Evolutionary conservation across 805 yeast species (phyloP).

Genomic region (Starmera caribaea): DNA sequence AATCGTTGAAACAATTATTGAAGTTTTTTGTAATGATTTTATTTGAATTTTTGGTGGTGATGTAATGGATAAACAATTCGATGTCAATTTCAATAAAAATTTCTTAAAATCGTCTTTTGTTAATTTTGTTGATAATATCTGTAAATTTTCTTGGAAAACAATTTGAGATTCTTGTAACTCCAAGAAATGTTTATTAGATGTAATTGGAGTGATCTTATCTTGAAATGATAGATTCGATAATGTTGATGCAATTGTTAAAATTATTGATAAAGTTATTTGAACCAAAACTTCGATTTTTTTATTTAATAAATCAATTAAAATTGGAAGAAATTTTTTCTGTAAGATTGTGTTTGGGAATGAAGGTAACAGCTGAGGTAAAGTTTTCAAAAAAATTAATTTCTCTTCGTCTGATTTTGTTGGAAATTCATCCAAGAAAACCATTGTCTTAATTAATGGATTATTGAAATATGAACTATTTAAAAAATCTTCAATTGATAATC

Average conservation of each 20-base stretch:
- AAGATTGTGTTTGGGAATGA: conserved; percentile 50
- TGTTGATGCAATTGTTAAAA: conserved; percentile 51
- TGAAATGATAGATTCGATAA: conserved; percentile 73
- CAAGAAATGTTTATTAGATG: conserved; percentile 25
- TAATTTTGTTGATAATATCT: conserved; percentile 37
- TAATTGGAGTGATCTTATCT: conserved; percentile 49
- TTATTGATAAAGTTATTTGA: conserved; percentile 39
- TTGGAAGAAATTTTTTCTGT: conserved; percentile 66
- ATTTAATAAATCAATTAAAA: conserved; percentile 42
- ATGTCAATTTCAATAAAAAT: conserved; percentile 34
- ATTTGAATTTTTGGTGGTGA: conserved; percentile 40
- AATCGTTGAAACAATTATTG: conserved; percentile 32
- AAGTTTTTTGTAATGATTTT: conserved; percentile 33
- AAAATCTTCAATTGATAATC: conserved; percentile 56
- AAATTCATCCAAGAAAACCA: conserved; percentile 75
- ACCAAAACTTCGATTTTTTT: conserved; percentile 32
- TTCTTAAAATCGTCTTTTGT: conserved; percentile 42
- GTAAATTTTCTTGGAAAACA: conserved; percentile 38
- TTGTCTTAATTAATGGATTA: conserved; percentile 71
- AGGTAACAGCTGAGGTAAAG: conserved; percentile 42
- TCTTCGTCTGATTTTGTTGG: conserved; percentile 65
- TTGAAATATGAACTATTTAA: conserved; percentile 69
- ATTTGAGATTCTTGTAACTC: conserved; percentile 30
- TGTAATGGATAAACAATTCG: conserved; percentile 21
- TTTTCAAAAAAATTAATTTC: conserved; percentile 56